phyloP scores from a whole-genome alignment of 768 basidiomycete genomes.

The Pholiota microspora region DNA sequence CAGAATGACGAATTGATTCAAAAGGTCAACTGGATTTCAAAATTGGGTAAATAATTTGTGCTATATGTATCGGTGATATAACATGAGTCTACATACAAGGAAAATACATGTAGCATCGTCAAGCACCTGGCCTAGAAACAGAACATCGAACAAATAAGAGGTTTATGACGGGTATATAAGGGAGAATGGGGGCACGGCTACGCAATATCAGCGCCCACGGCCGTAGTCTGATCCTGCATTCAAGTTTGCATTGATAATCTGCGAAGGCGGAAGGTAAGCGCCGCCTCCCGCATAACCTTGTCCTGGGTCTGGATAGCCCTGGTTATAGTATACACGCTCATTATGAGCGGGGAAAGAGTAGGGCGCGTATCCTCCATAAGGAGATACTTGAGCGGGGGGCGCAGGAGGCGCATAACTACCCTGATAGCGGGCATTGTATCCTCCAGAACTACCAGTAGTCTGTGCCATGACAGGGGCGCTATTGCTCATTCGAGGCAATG shows the following conservation, averaged over 20 bases:
- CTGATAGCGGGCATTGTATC: conserved; percentile 10
- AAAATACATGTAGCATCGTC: no score
- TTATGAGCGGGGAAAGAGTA: neutral
- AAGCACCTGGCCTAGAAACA: no score
- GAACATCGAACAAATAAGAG: neutral
- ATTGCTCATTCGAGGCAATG: neutral
- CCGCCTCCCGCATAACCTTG: neutral
- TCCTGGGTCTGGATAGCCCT: neutral
- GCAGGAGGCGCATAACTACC: conserved; percentile 15
- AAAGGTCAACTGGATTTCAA: no score
- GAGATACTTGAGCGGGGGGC: neutral
- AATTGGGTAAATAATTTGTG: no score
- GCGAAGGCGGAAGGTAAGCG: neutral
- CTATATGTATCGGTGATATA: neutral
- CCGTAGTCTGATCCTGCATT: neutral
- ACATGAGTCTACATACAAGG: neutral
- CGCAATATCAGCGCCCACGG: neutral
- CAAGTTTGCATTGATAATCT: neutral
- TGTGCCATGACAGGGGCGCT: conserved; percentile 4
- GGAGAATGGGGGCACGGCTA: neutral
- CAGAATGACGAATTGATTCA: no score
- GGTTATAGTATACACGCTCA: neutral
- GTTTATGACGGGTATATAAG: neutral
- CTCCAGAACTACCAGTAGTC: neutral
- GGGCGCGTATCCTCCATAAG: neutral